These are phyloP conservation scores for Thalassia testudinum DNA, from an alignment of 116 monocot species.

Conservation along the genomic window DNA sequence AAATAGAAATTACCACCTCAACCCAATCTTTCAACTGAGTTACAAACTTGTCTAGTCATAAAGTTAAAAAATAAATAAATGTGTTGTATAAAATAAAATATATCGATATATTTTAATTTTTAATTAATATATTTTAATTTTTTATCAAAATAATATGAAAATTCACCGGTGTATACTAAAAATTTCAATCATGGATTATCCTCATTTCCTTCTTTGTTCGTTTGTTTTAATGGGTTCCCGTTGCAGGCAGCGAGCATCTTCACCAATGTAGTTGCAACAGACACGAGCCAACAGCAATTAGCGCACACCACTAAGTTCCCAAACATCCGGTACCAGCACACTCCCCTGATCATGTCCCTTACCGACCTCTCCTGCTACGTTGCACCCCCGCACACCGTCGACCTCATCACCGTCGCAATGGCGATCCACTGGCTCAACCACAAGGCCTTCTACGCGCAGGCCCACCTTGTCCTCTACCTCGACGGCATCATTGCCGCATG, in stretches of 20 bases:
- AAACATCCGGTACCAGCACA: slow-evolving; percentile 52
- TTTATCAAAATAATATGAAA: no score
- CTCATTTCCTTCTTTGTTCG: no score
- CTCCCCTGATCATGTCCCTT: slow-evolving; percentile 17
- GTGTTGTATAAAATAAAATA: no score
- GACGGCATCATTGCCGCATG: slow-evolving; percentile 62
- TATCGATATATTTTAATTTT: no score
- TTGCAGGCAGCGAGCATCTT: slow-evolving; percentile 55
- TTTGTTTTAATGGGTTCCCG: no score
- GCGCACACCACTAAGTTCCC: slow-evolving; percentile 27
- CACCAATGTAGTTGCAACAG: slow-evolving; percentile 53
- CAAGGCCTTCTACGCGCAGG: slow-evolving; percentile 38
- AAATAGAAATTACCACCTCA: no score
- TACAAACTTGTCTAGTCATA: no score
- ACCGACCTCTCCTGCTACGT: slow-evolving; percentile 20
- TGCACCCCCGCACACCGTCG: slow-evolving; percentile 29
- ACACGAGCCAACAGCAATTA: slow-evolving; percentile 51
- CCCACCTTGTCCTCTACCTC: slow-evolving; percentile 19
- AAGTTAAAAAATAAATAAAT: no score
- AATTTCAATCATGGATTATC: no score
- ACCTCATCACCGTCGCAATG: slow-evolving; percentile 62
- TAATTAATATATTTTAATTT: no score
- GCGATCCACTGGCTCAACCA: slow-evolving; percentile 84
- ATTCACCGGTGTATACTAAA: no score
- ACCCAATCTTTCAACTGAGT: no score